Evolutionary conservation across 495 filamentous ascomycete genomes (phyloP).

Genomic region (Penicillium angulare): DNA sequence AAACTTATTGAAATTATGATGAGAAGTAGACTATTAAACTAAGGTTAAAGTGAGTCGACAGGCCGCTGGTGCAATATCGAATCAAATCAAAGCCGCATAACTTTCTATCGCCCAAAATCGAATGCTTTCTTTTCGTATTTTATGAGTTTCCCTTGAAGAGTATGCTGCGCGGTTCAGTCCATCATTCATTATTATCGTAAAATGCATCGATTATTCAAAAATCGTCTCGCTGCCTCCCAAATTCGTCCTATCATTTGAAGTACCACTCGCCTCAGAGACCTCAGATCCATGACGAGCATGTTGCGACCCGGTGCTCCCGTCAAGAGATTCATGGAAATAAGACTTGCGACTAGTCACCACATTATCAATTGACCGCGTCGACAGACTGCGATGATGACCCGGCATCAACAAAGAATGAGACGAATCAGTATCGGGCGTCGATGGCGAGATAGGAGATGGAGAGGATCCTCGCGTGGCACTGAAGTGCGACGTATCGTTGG

Average conservation of each 20-base stretch:
- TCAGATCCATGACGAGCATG: slow-evolving; percentile 13
- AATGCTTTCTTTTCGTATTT: too few relatives aligned
- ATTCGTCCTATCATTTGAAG: slow-evolving; percentile 3
- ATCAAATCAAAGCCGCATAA: too few relatives aligned
- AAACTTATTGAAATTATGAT: background rate
- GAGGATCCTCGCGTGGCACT: background rate
- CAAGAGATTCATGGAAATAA: slow-evolving; percentile 13
- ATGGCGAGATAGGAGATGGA: slow-evolving; percentile 6
- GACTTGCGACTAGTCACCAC: slow-evolving; percentile 11
- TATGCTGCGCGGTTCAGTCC: too few relatives aligned
- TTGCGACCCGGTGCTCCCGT: background rate
- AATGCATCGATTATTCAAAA: slow-evolving; percentile 1
- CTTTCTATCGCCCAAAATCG: too few relatives aligned
- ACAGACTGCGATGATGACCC: slow-evolving; percentile 8
- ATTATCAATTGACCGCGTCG: slow-evolving; percentile 17
- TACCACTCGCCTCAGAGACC: slow-evolving; percentile 9
- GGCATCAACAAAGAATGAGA: background rate
- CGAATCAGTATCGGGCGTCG: slow-evolving; percentile 3
- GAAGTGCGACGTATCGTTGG: background rate
- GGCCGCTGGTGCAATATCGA: too few relatives aligned
- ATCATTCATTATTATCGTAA: slow-evolving; percentile 14
- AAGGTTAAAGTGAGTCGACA: too few relatives aligned
- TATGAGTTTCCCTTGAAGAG: too few relatives aligned
- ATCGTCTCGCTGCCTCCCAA: slow-evolving; percentile 6
- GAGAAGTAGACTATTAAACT: too few relatives aligned